phyloP scores from a whole-genome alignment of 116 monocot species.

The Papilionanthe hybrid region DNA sequence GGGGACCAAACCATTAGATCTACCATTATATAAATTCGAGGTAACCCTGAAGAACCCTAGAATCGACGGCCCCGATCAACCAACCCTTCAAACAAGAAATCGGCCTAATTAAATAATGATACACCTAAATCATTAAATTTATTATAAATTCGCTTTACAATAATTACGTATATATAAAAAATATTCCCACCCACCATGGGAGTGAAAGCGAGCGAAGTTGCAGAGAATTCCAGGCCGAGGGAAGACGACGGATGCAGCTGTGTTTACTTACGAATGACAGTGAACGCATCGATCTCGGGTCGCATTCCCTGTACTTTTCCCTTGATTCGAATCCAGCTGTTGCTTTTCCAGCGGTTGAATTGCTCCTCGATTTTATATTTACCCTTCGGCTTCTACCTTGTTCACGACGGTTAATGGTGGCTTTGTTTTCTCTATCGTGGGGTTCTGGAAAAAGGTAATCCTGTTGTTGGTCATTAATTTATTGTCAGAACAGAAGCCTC shows the following conservation, averaged over 20 bases:
- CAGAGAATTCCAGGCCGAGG: not conserved
- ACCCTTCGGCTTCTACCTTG: not conserved
- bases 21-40: too few relatives aligned
- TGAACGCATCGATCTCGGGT: not conserved
- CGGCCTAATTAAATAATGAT: too few relatives aligned
- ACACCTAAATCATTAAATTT: too few relatives aligned
- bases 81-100: too few relatives aligned
- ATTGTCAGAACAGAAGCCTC: constrained; percentile 3
- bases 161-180: too few relatives aligned
- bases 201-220: too few relatives aligned
- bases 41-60: too few relatives aligned
- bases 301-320: not conserved
- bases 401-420: not conserved
- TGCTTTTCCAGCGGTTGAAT: not conserved
- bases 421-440: not conserved
- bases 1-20: too few relatives aligned
- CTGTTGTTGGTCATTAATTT: not conserved
- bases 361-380: not conserved
- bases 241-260: not conserved
- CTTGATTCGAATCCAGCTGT: not conserved
- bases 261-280: not conserved
- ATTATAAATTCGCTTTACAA: too few relatives aligned
- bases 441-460: not conserved
- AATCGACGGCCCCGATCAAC: too few relatives aligned
- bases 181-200: too few relatives aligned